Percentiles rank a stretch among this genome's conserved stretches.
Evolutionary conservation across 139 green algal species (phyloP).

Genomic region (Mychonastes homosphaera): DNA sequence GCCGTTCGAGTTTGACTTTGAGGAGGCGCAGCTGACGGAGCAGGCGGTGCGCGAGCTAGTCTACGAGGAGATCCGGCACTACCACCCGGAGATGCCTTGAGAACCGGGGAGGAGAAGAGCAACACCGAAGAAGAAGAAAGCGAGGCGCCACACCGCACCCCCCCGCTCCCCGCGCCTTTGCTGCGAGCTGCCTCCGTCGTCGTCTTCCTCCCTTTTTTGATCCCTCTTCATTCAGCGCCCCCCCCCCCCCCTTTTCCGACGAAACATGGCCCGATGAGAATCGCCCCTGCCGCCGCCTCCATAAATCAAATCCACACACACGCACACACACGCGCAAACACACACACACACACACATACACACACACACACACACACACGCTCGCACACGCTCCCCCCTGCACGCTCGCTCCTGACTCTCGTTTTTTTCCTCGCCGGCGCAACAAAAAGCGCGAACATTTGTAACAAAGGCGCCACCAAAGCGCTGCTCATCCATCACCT

Average conservation of each 20-base stretch:
- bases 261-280: not conserved
- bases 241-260: not conserved
- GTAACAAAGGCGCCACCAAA: no score
- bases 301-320: not conserved
- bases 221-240: not conserved
- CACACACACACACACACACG: no score
- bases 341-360: no score
- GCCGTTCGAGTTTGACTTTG: slow-evolving; percentile 79
- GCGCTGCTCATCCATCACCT: no score
- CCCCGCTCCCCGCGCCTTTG: not conserved
- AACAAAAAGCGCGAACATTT: no score
- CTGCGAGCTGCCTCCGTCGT: not conserved
- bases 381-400: no score
- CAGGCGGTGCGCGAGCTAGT: slow-evolving; percentile 55
- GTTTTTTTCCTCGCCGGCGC: no score
- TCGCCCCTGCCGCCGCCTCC: not conserved
- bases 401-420: no score
- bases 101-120: no score
- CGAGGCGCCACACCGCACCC: not conserved
- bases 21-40: slow-evolving; percentile 74
- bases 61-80: slow-evolving; percentile 67
- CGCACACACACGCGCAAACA: not conserved
- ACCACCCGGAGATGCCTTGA: slow-evolving; percentile 24
- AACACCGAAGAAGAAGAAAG: not conserved
- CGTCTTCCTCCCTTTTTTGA: not conserved